Conservation (phyloP, 1,139 yeast species). For the Meyerozyma elateridarum region DNA sequence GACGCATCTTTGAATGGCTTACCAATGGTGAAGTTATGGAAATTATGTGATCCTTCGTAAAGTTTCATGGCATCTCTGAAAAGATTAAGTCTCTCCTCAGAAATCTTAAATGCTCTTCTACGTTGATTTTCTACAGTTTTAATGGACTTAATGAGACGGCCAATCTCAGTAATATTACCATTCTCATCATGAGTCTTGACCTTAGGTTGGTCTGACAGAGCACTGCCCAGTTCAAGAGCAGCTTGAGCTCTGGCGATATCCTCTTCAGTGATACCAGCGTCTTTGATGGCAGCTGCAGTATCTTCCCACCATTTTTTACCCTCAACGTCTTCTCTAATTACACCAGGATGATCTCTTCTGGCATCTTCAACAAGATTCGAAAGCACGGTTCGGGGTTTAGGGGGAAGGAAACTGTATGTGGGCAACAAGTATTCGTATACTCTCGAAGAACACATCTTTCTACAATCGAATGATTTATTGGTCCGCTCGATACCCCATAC, state of each 20-base stretch:
- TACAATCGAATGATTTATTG: slow-evolving; percentile 87
- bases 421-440: slow-evolving; percentile 92
- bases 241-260: slow-evolving; percentile 27
- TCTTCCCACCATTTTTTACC: slow-evolving; percentile 70
- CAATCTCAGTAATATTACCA: slow-evolving; percentile 36
- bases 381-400: slow-evolving; percentile 70
- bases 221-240: slow-evolving; percentile 16
- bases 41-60: slow-evolving; percentile 87
- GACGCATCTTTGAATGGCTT: slow-evolving; percentile 84
- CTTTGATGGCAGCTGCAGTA: slow-evolving; percentile 40
- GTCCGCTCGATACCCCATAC: slow-evolving; percentile 92
- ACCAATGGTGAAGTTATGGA: slow-evolving; percentile 92
- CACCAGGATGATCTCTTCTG: slow-evolving; percentile 52
- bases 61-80: slow-evolving; percentile 66
- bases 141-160: slow-evolving; percentile 48
- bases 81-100: slow-evolving; percentile 52
- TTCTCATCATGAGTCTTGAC: slow-evolving; percentile 23
- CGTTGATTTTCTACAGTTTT: slow-evolving; percentile 63
- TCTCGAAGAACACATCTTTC: slow-evolving; percentile 92
- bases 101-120: slow-evolving; percentile 67
- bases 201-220: slow-evolving; percentile 9
- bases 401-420: slow-evolving; percentile 82
- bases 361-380: slow-evolving; percentile 56
- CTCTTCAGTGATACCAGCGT: slow-evolving; percentile 43
- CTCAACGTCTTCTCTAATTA: slow-evolving; percentile 58